Evolutionary conservation across 1,284 basidiomycete species (phyloP), one percentile per base, ranked within the genome.

Genomic region (Peniophora sp.): DNA sequence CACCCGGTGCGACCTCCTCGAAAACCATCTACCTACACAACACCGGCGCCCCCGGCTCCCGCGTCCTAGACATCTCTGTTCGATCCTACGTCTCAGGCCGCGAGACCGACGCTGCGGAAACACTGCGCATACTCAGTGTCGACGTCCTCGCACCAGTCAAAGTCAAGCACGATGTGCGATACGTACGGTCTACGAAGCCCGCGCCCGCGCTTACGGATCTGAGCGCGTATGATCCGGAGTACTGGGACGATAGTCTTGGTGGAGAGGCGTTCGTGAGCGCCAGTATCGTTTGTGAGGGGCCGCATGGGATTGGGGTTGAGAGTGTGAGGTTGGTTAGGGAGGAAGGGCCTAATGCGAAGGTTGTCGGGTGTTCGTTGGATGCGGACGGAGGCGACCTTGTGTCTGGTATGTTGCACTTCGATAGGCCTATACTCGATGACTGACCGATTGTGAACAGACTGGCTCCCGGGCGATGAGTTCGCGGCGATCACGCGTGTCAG

Each of bases 41-140:
- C 56, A 70, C 72, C 0, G 86, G 86, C 17, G 74, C 74, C 1
- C 67, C 74, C 1, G 87, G 86, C 3, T 79, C 85, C 47, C 73
- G 88, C 27, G 72, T 78, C 44, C 65, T 92, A 45, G 89, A 92
- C 60, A 72, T 92, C 24, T 91, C 88, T 1, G 68, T 90, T 41
- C 86, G 85, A 52, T 85, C 51, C 60, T 3, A 58, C 64, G 11
- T 51, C 62, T 9, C 58, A 63, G 0, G 24, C 47, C 6, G 57
- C 51, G 39, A 55, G 55, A 11, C 39, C 50, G 2, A 84, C 57
- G 69, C 69, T 24, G 76, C 72, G 48, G 90, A 92, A 61, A 74
- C 73, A 0, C 65, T 90, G 45, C 74, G 75, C 35, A 84, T 85
- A 5, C 63, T 92, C 15, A 60, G 73, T 3, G 71, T 92, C 6